These are phyloP conservation scores for Metschnikowia vanudenii DNA, from an alignment of 805 yeast genomes.

Conservation along the genomic window DNA sequence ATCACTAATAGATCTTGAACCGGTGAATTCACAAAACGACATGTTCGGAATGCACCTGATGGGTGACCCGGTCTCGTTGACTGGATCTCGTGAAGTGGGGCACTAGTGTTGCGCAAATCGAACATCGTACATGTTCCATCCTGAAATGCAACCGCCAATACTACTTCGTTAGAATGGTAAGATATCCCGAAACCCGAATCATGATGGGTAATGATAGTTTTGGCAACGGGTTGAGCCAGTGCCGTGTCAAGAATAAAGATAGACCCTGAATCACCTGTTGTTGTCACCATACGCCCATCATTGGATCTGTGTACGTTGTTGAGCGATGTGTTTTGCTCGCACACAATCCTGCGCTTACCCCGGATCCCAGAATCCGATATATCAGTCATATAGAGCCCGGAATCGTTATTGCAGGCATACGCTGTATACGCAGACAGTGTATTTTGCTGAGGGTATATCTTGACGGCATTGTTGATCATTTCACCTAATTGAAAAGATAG, in stretches of 20 bases:
- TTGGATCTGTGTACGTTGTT: slow-evolving; percentile 70
- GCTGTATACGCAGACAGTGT: slow-evolving; percentile 47
- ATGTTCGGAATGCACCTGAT: slow-evolving; percentile 67
- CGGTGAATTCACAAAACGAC: slow-evolving; percentile 51
- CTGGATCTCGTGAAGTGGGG: slow-evolving; percentile 52
- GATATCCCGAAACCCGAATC: slow-evolving; percentile 84
- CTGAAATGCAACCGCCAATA: slow-evolving; percentile 80
- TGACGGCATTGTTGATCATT: slow-evolving; percentile 78
- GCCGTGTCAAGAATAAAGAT: slow-evolving; percentile 57
- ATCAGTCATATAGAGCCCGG: slow-evolving; percentile 62
- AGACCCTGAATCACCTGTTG: slow-evolving; percentile 76
- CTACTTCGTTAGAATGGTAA: slow-evolving; percentile 70
- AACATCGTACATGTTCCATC: slow-evolving; percentile 78
- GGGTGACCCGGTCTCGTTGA: slow-evolving; percentile 58
- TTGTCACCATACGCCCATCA: slow-evolving; percentile 37
- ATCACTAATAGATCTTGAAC: slow-evolving; percentile 74
- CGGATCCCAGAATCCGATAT: slow-evolving; percentile 47
- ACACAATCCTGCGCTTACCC: slow-evolving; percentile 42
- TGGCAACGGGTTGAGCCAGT: slow-evolving; percentile 25
- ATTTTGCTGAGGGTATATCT: slow-evolving; percentile 36
- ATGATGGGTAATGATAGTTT: slow-evolving; percentile 53
- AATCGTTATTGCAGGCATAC: slow-evolving; percentile 82
- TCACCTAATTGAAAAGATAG: slow-evolving; percentile 67
- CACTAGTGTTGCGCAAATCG: slow-evolving; percentile 61
- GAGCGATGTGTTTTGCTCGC: slow-evolving; percentile 59